phyloP scores from a whole-genome alignment of 139 green algal species.

The Edaphochlamys debaryana region DNA sequence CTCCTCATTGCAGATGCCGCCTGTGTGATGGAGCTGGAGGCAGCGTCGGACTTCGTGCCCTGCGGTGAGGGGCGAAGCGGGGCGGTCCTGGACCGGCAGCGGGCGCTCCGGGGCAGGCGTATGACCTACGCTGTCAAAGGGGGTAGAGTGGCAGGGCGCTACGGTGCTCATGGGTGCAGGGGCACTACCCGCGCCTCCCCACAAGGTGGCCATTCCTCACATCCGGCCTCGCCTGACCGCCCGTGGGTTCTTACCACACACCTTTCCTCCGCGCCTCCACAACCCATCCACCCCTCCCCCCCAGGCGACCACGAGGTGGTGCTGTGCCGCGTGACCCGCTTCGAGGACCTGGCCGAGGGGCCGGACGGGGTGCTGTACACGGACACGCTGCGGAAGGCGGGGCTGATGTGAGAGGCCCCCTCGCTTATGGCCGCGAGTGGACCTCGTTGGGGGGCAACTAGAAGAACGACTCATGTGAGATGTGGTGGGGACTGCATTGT shows the following conservation, averaged over 20 bases:
- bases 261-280: too few relatives aligned
- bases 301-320: slow-evolving; percentile 72
- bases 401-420: slow-evolving; percentile 48
- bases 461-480: too few relatives aligned
- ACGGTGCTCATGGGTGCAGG: neutral
- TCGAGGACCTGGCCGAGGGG: slow-evolving; percentile 27
- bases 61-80: neutral
- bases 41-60: slow-evolving; percentile 53
- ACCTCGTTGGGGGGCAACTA: too few relatives aligned
- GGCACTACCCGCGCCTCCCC: neutral
- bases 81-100: too few relatives aligned
- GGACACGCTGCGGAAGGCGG: slow-evolving; percentile 18
- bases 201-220: neutral
- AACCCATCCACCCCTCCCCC: neutral
- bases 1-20: slow-evolving; percentile 45
- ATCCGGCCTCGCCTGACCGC: too few relatives aligned
- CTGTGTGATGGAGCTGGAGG: slow-evolving; percentile 61
- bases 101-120: too few relatives aligned
- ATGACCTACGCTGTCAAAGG: neutral
- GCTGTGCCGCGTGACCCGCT: slow-evolving; percentile 59
- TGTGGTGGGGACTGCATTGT: too few relatives aligned
- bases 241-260: too few relatives aligned
- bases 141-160: neutral
- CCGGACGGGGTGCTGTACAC: slow-evolving; percentile 53
- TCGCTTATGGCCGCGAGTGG: too few relatives aligned